These are phyloP conservation scores for Balamuthia mandrillaris DNA, from an alignment of 208 protist species.

Conservation along the genomic window DNA sequence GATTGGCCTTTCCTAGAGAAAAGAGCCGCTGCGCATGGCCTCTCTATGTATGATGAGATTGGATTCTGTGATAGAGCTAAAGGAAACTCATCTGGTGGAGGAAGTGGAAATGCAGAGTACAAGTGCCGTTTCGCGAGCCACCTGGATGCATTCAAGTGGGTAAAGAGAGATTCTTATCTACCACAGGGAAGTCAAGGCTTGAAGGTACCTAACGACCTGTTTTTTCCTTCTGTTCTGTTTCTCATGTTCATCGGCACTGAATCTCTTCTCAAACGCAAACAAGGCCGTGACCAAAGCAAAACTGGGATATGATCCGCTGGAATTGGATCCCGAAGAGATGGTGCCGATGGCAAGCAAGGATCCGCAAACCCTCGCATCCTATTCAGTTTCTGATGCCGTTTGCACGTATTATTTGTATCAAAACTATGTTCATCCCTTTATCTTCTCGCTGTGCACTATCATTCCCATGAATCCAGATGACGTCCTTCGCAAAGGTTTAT, in stretches of 20 bases:
- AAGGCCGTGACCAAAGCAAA: constrained; percentile 98
- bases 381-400: constrained; percentile 99
- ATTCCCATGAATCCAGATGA: constrained; percentile 98
- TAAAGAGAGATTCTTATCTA: constrained; percentile 99
- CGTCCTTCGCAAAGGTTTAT: constrained; percentile 93
- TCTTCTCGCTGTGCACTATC: constrained; percentile 99
- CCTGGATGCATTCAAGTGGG: constrained; percentile 99
- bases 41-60: constrained; percentile 65
- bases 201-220: constrained; percentile 5
- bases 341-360: constrained; percentile 80
- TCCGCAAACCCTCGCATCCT: constrained; percentile 80
- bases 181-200: constrained; percentile 93
- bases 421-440: constrained; percentile 99
- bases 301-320: constrained; percentile 98
- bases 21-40: constrained; percentile 71
- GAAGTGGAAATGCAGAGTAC: constrained; percentile 83
- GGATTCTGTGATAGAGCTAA: constrained; percentile 72
- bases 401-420: constrained; percentile 99
- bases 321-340: constrained; percentile 99
- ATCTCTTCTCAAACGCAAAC: constrained; percentile 74
- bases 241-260: too few relatives aligned
- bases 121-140: constrained; percentile 86
- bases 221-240: not conserved
- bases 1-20: constrained; percentile 99
- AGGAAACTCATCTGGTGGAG: constrained; percentile 8